Conservation (phyloP, 352 stramenopile genomes). For the Elongisporangium senticosum region DNA sequence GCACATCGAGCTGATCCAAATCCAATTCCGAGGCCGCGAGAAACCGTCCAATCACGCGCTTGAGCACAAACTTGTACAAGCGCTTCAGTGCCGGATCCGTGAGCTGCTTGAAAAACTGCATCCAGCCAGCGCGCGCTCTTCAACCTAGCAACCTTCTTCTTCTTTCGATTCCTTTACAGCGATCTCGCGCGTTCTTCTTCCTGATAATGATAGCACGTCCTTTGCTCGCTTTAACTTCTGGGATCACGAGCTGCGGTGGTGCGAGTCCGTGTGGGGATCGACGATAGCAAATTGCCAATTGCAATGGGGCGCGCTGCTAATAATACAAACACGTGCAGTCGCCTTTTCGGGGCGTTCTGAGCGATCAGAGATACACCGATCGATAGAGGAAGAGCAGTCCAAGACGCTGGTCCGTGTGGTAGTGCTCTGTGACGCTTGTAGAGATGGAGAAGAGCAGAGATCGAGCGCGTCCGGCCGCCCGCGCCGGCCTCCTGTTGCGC, state of each 20-base stretch:
- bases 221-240: not conserved
- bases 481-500: not conserved
- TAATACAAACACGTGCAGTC: not conserved
- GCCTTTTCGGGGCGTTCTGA: not conserved
- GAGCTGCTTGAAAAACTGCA: slow-evolving; percentile 88
- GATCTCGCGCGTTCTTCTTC: not conserved
- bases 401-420: not conserved
- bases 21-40: slow-evolving; percentile 77
- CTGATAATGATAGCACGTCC: not conserved
- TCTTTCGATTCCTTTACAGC: not conserved
- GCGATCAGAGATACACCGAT: not conserved
- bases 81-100: slow-evolving; percentile 87
- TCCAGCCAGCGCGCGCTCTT: slow-evolving; percentile 9
- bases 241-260: not conserved
- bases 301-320: not conserved
- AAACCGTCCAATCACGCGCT: slow-evolving; percentile 86
- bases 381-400: not conserved
- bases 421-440: not conserved
- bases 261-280: not conserved
- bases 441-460: not conserved
- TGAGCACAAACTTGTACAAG: slow-evolving; percentile 89
- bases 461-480: not conserved
- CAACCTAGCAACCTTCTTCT: slow-evolving; percentile 4
- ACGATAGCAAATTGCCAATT: not conserved
- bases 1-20: slow-evolving; percentile 83